phyloP scores from a whole-genome alignment of 2,329 filamentous ascomycete species.

The Rosellinia necatrix region DNA sequence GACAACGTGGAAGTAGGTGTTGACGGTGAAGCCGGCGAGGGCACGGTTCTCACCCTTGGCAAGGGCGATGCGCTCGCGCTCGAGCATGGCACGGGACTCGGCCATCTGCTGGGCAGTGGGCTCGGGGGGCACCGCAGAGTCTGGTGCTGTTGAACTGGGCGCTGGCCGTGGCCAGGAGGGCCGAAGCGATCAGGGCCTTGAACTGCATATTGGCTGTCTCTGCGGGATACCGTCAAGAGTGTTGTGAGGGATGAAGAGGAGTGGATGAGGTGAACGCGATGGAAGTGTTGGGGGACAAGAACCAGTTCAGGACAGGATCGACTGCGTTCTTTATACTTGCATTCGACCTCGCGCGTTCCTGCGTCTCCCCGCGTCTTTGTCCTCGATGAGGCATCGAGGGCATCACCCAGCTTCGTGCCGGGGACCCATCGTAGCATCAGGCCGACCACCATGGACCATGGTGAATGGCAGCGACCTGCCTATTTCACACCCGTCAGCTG shows the following conservation, averaged over 20 bases:
- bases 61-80: conserved; percentile 31
- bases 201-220: conserved; percentile 33
- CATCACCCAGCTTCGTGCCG: conserved; percentile 12
- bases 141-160: conserved; percentile 30
- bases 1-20: conserved; percentile 48
- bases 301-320: conserved; percentile 18
- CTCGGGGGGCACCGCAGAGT: conserved; percentile 37
- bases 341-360: background rate
- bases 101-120: conserved; percentile 37
- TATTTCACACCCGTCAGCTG: conserved; percentile 25
- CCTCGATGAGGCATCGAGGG: background rate
- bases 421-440: conserved; percentile 19
- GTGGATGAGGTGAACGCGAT: conserved; percentile 11
- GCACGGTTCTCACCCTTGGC: conserved; percentile 30
- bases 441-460: conserved; percentile 9
- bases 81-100: conserved; percentile 33
- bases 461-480: conserved; percentile 23
- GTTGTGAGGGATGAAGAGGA: background rate
- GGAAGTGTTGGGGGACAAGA: conserved; percentile 6
- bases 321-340: conserved; percentile 22
- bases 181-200: conserved; percentile 29
- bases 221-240: conserved; percentile 3
- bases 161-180: conserved; percentile 34
- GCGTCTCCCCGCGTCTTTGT: background rate
- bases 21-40: conserved; percentile 40